Percentiles rank a stretch among this genome's conserved stretches.
Evolutionary conservation across 140 eudicot species (phyloP).

Genomic region (Anethum foeniculum): DNA sequence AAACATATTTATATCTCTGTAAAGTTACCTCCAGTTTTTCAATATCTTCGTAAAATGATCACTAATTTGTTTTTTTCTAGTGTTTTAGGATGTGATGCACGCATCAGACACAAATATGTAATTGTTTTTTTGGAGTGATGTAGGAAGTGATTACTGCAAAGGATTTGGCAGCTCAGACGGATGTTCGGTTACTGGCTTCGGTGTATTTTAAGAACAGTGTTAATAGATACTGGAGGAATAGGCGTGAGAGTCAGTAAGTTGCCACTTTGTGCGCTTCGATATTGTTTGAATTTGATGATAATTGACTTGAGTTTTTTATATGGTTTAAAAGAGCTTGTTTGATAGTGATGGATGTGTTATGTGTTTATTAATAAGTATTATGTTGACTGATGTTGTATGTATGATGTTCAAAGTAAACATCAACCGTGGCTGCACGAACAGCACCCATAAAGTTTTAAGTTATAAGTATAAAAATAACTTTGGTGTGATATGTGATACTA

Average conservation of each 20-base stretch:
- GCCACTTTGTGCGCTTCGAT: background rate
- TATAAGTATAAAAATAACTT: background rate
- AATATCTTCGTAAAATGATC: background rate
- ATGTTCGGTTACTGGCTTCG: constrained; percentile 84
- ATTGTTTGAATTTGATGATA: background rate
- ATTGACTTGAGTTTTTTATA: background rate
- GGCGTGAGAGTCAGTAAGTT: constrained; percentile 68
- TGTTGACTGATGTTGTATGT: background rate
- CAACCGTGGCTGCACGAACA: background rate
- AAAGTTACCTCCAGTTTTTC: background rate
- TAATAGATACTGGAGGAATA: constrained; percentile 78
- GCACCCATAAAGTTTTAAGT: background rate
- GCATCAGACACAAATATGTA: background rate
- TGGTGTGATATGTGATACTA: background rate
- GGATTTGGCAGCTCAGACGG: constrained; percentile 61
- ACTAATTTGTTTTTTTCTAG: constrained; percentile 14
- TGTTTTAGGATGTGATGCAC: constrained; percentile 18
- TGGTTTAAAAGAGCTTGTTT: background rate
- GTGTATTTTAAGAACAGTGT: constrained; percentile 83
- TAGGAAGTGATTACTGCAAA: constrained; percentile 82
- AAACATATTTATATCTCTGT: background rate
- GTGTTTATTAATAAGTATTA: background rate
- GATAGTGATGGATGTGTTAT: background rate
- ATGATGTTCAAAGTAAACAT: background rate
- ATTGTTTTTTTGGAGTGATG: constrained; percentile 15